Evolutionary conservation across 495 filamentous ascomycete species (phyloP).

Genomic region (Penicillium simplicissimum): DNA sequence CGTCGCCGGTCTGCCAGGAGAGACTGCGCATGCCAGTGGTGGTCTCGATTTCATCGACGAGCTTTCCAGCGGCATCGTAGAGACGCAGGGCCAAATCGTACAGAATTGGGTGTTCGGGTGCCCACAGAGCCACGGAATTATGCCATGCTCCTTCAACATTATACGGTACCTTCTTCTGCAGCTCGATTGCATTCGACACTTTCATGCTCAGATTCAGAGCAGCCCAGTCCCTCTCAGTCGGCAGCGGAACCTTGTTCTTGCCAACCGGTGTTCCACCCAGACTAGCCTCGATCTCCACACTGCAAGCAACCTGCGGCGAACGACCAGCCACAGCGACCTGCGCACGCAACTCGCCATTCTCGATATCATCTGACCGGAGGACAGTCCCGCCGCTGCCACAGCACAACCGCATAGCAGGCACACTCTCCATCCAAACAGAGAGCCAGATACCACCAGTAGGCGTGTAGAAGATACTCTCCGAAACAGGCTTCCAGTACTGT

Average conservation of each 20-base stretch:
- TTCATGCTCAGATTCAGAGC: slow-evolving; percentile 29
- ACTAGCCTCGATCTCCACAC: slow-evolving; percentile 30
- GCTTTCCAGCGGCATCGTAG: slow-evolving; percentile 13
- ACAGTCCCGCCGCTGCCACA: slow-evolving; percentile 38
- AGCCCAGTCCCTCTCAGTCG: slow-evolving; percentile 23
- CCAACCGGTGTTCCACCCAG: slow-evolving; percentile 24
- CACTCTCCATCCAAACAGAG: slow-evolving; percentile 41
- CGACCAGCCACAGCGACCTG: slow-evolving; percentile 26
- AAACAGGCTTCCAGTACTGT: slow-evolving; percentile 41
- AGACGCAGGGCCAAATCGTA: slow-evolving; percentile 39
- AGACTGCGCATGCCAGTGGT: slow-evolving; percentile 41
- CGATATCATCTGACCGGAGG: slow-evolving; percentile 36
- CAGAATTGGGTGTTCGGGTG: slow-evolving; percentile 39
- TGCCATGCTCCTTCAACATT: slow-evolving; percentile 26
- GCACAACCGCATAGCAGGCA: slow-evolving; percentile 28
- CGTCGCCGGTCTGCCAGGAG: slow-evolving; percentile 37
- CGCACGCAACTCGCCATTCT: slow-evolving; percentile 27
- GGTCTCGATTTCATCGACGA: slow-evolving; percentile 34
- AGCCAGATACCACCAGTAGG: slow-evolving; percentile 42
- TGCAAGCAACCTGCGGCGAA: slow-evolving; percentile 8
- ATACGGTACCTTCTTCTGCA: slow-evolving; percentile 17
- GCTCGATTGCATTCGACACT: slow-evolving; percentile 6
- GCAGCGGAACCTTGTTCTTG: slow-evolving; percentile 12
- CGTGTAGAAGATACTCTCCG: slow-evolving; percentile 45
- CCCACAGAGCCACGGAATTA: slow-evolving; percentile 38